Conservation (phyloP, 2,329 filamentous ascomycete genomes). For the Sphaceloma murrayae region DNA sequence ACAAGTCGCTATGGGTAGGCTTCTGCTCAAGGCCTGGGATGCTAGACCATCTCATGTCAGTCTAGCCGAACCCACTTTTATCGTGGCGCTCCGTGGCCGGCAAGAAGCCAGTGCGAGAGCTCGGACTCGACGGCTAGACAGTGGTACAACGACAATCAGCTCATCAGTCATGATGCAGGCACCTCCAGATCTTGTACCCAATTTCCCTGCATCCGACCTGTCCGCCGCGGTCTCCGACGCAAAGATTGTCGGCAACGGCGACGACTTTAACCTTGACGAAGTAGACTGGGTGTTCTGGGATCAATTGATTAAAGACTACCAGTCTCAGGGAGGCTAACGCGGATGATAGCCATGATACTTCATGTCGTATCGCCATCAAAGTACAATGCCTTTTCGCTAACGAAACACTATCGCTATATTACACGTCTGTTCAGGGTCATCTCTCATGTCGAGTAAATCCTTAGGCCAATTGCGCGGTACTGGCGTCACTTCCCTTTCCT, state of each 20-base stretch:
- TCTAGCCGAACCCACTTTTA: slow-evolving; percentile 19
- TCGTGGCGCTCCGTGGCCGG: slow-evolving; percentile 15
- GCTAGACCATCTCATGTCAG: slow-evolving; percentile 19
- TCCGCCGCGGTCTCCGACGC: neutral
- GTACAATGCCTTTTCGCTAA: no score
- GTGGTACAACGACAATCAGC: neutral
- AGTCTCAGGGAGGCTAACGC: no score
- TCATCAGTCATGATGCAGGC: neutral
- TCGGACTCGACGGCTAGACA: neutral
- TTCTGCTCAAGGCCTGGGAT: slow-evolving; percentile 39
- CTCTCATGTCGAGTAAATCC: no score
- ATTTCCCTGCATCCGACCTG: neutral
- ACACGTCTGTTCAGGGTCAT: no score
- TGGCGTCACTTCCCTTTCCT: no score
- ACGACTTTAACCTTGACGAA: slow-evolving; percentile 19
- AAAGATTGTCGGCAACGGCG: slow-evolving; percentile 3
- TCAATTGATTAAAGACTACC: slow-evolving; percentile 20
- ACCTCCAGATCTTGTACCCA: neutral
- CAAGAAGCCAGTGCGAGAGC: neutral
- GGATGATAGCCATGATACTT: no score
- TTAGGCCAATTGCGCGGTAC: no score
- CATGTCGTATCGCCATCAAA: no score
- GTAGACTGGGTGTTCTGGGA: slow-evolving; percentile 24
- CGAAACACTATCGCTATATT: no score
- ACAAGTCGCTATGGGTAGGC: slow-evolving; percentile 34